Evolutionary conservation across 768 basidiomycete species (phyloP), one percentile per base, ranked within the genome.

Genomic region (Lentinula lateritia): DNA sequence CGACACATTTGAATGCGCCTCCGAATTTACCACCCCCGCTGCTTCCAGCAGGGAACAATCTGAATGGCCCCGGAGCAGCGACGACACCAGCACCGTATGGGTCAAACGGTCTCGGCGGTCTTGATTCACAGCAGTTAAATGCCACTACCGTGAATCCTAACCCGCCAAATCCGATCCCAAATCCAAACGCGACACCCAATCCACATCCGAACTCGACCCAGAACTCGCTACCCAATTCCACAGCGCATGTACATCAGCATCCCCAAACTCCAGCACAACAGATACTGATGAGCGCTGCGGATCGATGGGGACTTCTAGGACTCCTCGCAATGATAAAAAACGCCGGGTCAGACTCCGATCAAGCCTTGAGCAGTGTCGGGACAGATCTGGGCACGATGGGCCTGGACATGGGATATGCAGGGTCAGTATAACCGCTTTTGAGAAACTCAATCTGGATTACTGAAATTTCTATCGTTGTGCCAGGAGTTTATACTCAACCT

Each of bases 191-290:
- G 10, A 72, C 74, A 60, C 71, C 76, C 39, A 76, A 48, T 15
- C 61, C 53, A 16, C 52, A 54, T 56, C 55, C 62, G 46, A 61
- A 65, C 16, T 56, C 61, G 42, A 58, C 62, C n/a, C 53, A 64
- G 43, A 65, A 71, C 15, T 61, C 76, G 65, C 52, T 75, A 42
- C 74, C 69, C 62, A 57, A 66, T 38, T 69, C 77, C 61, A 70
- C 72, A 67, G 68, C 75, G 46, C 75, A 75, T 53, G 62, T 70
- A 43, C 78, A 73, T 68, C 83, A 80, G 64, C 82, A 83, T 73
- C 89, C 92, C 62, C 90, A 92, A 71, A 93, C 92, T 48, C 94
- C 95, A 1, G 93, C 93, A 50, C 92, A 97, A 71, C 95, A 98
- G 74, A 85, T 98, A 15, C 82, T 97, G 45, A 85, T 92, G 66